A percentile compares a stretch with the other conserved stretches of the same genome.
phyloP scores from a whole-genome alignment of 2,329 filamentous ascomycete species.

The Trichoderma sp. region DNA sequence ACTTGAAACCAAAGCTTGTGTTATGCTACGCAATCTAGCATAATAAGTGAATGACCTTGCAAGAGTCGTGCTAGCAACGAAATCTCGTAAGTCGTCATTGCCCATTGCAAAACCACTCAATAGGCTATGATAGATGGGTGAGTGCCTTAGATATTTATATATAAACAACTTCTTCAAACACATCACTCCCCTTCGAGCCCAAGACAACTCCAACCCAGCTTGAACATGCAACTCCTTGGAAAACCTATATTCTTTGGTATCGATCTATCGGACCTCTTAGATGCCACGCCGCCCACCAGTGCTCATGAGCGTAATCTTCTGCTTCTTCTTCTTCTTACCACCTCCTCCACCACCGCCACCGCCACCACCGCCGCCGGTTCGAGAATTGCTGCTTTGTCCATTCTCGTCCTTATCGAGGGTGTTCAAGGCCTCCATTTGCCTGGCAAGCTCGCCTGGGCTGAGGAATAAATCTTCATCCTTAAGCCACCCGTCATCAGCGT shows the following conservation, averaged over 20 bases:
- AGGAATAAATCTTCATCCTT: slow-evolving; percentile 68
- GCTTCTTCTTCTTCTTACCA: slow-evolving; percentile 67
- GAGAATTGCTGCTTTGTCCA: slow-evolving; percentile 27
- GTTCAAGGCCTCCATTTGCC: slow-evolving; percentile 59
- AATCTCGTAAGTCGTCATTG: not conserved
- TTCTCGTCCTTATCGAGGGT: slow-evolving; percentile 38
- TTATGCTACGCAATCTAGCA: not conserved
- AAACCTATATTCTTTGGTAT: slow-evolving; percentile 3
- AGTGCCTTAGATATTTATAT: not conserved
- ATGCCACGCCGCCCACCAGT: slow-evolving; percentile 58
- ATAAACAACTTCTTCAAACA: not conserved
- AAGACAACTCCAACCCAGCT: not conserved
- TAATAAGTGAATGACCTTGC: not conserved
- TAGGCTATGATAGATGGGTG: not conserved
- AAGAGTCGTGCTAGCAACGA: not conserved
- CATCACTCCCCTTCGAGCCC: not conserved
- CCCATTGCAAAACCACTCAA: not conserved
- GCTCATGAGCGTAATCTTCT: slow-evolving; percentile 73
- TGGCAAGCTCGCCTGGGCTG: slow-evolving; percentile 58
- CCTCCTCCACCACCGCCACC: slow-evolving; percentile 32
- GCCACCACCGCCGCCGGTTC: slow-evolving; percentile 26
- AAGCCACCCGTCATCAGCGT: slow-evolving; percentile 77
- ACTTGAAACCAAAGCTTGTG: not conserved
- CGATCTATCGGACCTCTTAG: slow-evolving; percentile 29
- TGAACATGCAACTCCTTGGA: not conserved